phyloP scores from a whole-genome alignment of 257 asterid genomes.

The Primulina tabacum region DNA sequence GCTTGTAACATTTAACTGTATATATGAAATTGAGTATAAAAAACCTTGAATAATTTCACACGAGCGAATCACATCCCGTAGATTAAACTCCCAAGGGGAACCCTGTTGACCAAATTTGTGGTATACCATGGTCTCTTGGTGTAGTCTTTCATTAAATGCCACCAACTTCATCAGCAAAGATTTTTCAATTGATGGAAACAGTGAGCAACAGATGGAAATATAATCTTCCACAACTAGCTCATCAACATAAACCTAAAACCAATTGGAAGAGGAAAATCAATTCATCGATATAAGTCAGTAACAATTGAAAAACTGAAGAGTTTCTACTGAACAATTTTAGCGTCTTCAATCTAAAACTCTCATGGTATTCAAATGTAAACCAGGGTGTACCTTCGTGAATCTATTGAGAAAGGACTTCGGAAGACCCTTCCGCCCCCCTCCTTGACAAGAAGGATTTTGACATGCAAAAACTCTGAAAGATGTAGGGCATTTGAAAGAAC shows the following conservation, averaged over 20 bases:
- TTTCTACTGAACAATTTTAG: constrained; percentile 14
- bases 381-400: constrained; percentile 73
- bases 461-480: constrained; percentile 95
- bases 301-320: constrained; percentile 10
- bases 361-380: constrained; percentile 9
- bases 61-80: constrained; percentile 91
- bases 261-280: constrained; percentile 11
- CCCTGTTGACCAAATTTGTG: constrained; percentile 85
- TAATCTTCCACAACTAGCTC: constrained; percentile 86
- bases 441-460: constrained; percentile 93
- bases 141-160: constrained; percentile 64
- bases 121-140: constrained; percentile 68
- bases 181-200: constrained; percentile 60
- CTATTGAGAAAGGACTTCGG: constrained; percentile 96
- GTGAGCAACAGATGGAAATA: constrained; percentile 68
- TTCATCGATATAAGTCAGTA: constrained; percentile 2
- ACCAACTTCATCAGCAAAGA: constrained; percentile 57
- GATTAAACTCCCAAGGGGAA: constrained; percentile 99
- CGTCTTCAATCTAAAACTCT: constrained; percentile 5
- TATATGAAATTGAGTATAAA: constrained; percentile 12
- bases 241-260: constrained; percentile 81
- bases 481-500: constrained; percentile 73
- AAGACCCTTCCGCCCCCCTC: constrained; percentile 98
- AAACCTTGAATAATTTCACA: constrained; percentile 82
- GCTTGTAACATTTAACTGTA: constrained; percentile 20